Evolutionary conservation across 805 yeast species (phyloP), one percentile per base, ranked within the genome.

Genomic region (Grigorovia transvaalensis): DNA sequence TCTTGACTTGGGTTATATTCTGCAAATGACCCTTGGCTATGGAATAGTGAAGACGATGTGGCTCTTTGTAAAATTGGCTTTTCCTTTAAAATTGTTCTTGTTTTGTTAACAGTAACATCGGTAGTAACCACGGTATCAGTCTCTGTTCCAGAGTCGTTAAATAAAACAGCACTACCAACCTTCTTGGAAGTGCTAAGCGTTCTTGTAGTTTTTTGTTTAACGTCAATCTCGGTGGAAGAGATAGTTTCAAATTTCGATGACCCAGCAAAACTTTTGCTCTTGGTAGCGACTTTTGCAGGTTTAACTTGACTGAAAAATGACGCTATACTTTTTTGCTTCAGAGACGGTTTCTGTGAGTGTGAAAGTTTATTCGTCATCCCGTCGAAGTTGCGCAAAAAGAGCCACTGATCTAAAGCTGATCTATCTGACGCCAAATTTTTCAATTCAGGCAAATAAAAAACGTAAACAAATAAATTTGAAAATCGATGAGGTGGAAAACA

Each of bases 21-120:
- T 46, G 64, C 70, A 51, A 66, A 66, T 15, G 70, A 65, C 12
- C 69, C 70, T 30, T 61, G 65, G 1, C 68, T 60, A 42, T 51
- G 47, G 23, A 53, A 51, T 1, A 56, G 45, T 15, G 47, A n/a
- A 5, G 54, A 54, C 2, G 57, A 49, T 27, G 47, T 47, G 12
- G 52, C 52, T 2, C 48, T 30, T n/a, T 41, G 45, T 9, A 43
- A 33, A 12, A 40, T 46, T 30, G 29, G 35, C n/a, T 20, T 44
- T 2, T 12, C 49, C 17, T 49, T 11, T 8, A 45, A 17, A n/a
- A 51, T 45, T 4, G 54, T 47, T 19, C 43, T 42, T 33, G 27
- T 18, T 6, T 44, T 20, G 33, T 30, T 20, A 9, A 29, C 18
- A 2, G 48, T 33, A 33, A 11, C 8, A 9, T 13, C 38, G 4